Conservation (phyloP, 2,329 filamentous ascomycete species). For the Phyllosticta citribraziliensis region DNA sequence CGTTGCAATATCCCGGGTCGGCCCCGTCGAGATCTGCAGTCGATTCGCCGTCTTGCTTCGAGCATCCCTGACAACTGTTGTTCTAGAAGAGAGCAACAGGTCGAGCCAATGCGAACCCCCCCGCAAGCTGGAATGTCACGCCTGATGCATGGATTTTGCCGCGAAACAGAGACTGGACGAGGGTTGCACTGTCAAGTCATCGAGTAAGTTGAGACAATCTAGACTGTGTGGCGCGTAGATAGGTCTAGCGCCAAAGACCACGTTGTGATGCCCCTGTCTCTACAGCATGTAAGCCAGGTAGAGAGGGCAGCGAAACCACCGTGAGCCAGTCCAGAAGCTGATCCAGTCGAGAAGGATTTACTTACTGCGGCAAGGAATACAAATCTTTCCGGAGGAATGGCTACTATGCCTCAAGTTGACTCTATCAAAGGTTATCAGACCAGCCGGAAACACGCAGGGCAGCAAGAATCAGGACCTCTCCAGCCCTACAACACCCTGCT, state of each 20-base stretch:
- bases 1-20: background rate
- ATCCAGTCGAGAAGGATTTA: background rate
- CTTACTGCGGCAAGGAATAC: too few species aligned
- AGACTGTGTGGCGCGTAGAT: background rate
- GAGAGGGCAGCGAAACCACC: background rate
- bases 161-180: background rate
- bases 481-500: background rate
- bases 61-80: background rate
- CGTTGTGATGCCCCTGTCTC: background rate
- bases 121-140: background rate
- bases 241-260: background rate
- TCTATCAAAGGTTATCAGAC: background rate
- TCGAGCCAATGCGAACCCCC: background rate
- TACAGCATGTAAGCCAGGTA: background rate
- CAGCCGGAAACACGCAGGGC: background rate
- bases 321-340: too few species aligned
- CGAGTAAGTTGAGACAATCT: background rate
- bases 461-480: background rate
- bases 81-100: background rate
- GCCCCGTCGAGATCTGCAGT: background rate
- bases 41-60: background rate
- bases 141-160: background rate
- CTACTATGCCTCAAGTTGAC: background rate
- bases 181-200: background rate
- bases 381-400: too few species aligned